Base-by-base conservation (phyloP, 768 basidiomycete species). In the Sporobolomyces roseus region DNA sequence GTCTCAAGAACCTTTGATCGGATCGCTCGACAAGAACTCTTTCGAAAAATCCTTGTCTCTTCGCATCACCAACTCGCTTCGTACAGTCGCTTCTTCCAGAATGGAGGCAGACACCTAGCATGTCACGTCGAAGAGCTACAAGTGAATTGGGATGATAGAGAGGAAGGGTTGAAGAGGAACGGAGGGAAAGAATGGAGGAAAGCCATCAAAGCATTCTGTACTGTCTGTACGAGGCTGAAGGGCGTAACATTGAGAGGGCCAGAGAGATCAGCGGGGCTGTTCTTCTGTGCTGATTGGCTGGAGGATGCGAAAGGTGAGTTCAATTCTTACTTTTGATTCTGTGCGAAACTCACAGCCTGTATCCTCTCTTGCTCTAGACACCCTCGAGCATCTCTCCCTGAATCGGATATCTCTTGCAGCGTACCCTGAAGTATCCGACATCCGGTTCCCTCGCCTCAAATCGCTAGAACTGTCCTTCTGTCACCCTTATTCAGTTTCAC, bases 231-330 rank as follows among this genome's bases (percentile, higher is more conserved):
- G 38, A 41, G 38, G 38, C 17, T 41, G 38, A 41, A 17, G 17
- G 10, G 38, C 10, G 17, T 41, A 9, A 41, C 10, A 9, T 17
- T 41, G 10, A 17, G 17, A 41, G 52, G 52, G 35, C 52, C 52
- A 13, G 52, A 53, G 14, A 32, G 13, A 5, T 19, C 3, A 3
- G 23, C 52, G 3, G 52, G 52, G 17, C 17, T 33, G 30, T 53
- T 53, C 52, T 53, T 53, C 52, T 53, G 52, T 33, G 30, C 32
- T 5, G 52, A 53, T 33, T 53, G 52, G 52, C 52, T 53, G 3
- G 52, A 33, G 6, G 52, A 33, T 53, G 29, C 17, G 8, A 4
- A 14, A 53, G 52, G 52, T 53, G 32, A 14, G 32, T 9, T 9
- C 30, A 19, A 6, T 9, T 14, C 52, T 29, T 8, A 17, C 29